A percentile compares a stretch with the other conserved stretches of the same genome.
These are phyloP conservation scores for Glaciozyma martinii DNA, from an alignment of 768 basidiomycete species.

Conservation along the genomic window DNA sequence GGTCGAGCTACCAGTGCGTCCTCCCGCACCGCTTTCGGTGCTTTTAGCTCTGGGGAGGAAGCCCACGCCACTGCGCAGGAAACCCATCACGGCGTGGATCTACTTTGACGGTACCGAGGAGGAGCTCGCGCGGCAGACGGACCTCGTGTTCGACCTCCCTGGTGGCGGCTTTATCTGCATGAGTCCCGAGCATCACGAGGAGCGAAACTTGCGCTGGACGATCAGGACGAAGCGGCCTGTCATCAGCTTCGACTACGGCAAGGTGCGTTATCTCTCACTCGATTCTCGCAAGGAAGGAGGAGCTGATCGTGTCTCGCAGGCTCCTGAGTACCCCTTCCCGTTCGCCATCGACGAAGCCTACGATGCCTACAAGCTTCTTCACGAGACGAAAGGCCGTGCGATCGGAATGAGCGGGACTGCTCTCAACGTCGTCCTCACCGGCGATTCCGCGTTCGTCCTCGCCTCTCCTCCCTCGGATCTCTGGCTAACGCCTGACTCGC, in stretches of 20 bases:
- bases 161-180: constrained; percentile 97
- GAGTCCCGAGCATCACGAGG: constrained; percentile 93
- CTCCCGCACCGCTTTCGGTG: no score
- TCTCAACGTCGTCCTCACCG: constrained; percentile 68
- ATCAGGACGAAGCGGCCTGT: constrained; percentile 66
- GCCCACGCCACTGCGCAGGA: constrained; percentile 38
- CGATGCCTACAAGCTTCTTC: constrained; percentile 73
- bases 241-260: constrained; percentile 84
- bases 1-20: constrained; percentile 51
- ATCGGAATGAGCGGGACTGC: constrained; percentile 70
- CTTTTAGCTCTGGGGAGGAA: background rate
- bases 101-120: constrained; percentile 66
- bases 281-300: background rate
- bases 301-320: background rate
- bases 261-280: constrained; percentile 52
- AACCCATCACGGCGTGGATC: constrained; percentile 72
- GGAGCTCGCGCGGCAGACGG: constrained; percentile 57
- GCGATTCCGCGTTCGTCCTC: constrained; percentile 87
- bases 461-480: background rate
- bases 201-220: constrained; percentile 81
- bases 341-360: constrained; percentile 93
- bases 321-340: constrained; percentile 76
- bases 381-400: constrained; percentile 65
- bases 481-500: background rate
- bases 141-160: constrained; percentile 84